These are phyloP conservation scores for Tolypocladium pustulatum DNA, from an alignment of 2,329 filamentous ascomycete species.

Conservation along the genomic window DNA sequence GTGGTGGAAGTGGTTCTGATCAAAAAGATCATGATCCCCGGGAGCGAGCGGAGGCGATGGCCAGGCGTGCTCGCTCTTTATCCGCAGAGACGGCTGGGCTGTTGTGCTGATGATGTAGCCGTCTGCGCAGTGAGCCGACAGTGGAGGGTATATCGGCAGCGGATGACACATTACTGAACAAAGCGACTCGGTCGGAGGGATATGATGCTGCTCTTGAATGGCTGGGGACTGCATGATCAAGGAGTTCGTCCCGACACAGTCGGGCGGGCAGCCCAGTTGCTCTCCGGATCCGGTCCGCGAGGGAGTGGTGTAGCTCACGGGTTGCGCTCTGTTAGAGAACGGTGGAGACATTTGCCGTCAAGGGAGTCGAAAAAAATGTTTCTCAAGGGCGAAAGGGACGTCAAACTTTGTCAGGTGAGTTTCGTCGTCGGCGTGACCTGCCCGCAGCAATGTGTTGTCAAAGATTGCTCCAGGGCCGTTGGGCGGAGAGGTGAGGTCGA, in stretches of 20 bases:
- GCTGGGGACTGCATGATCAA: constrained; percentile 13
- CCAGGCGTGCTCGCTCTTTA: constrained; percentile 14
- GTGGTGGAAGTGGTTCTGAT: constrained; percentile 22
- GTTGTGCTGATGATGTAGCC: constrained; percentile 2
- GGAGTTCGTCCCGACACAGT: constrained; percentile 14
- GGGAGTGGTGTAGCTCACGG: constrained; percentile 21
- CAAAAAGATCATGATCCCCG: constrained; percentile 27
- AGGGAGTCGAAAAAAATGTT: background rate
- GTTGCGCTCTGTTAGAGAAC: constrained; percentile 15
- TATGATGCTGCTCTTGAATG: constrained; percentile 10
- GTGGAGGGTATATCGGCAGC: constrained; percentile 3
- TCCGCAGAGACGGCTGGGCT: constrained; percentile 1
- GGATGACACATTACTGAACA: constrained; percentile 4
- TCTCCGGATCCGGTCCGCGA: constrained; percentile 13
- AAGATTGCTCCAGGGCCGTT: background rate
- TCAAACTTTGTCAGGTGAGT: background rate
- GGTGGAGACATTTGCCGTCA: constrained; percentile 15
- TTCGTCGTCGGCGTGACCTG: background rate
- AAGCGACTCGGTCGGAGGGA: constrained; percentile 12
- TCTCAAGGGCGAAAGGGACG: background rate
- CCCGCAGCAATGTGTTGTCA: background rate
- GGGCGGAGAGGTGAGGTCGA: background rate
- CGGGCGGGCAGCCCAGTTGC: constrained; percentile 16
- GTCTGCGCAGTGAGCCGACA: constrained; percentile 7
- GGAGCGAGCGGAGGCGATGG: constrained; percentile 25